Evolutionary conservation across 1,284 basidiomycete species (phyloP).

Genomic region (Pseudozyma hubeiensis): DNA sequence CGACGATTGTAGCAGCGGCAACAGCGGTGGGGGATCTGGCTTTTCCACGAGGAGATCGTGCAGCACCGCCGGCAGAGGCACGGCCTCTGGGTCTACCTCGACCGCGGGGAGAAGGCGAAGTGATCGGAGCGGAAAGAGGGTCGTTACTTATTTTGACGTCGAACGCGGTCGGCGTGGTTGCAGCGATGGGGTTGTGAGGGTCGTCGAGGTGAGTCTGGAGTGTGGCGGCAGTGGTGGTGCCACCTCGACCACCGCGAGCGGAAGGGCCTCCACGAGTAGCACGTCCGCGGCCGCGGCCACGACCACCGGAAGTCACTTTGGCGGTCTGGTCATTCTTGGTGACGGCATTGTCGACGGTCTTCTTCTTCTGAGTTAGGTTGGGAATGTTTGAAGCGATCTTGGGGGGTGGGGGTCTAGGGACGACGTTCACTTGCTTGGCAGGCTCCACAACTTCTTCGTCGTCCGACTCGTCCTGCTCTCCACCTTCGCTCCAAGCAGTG

Average conservation of each 20-base stretch:
- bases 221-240: neutral
- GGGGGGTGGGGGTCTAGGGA: no score
- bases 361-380: neutral
- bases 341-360: neutral
- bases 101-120: neutral
- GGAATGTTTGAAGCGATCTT: no score
- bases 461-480: no score
- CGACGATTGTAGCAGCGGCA: neutral
- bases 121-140: neutral
- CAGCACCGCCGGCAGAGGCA: neutral
- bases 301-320: slow-evolving; percentile 3
- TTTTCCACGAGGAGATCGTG: slow-evolving; percentile 6
- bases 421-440: no score
- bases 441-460: no score
- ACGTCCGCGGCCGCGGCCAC: slow-evolving; percentile 12
- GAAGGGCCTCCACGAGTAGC: slow-evolving; percentile 2
- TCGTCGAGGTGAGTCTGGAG: no score
- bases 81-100: neutral
- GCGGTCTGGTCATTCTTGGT: neutral
- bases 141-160: no score
- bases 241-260: neutral
- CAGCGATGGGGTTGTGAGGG: neutral
- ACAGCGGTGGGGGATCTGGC: neutral
- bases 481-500: no score
- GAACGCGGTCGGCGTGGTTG: neutral